Base-by-base conservation (phyloP, 768 basidiomycete species). In the Kwoniella sp. region DNA sequence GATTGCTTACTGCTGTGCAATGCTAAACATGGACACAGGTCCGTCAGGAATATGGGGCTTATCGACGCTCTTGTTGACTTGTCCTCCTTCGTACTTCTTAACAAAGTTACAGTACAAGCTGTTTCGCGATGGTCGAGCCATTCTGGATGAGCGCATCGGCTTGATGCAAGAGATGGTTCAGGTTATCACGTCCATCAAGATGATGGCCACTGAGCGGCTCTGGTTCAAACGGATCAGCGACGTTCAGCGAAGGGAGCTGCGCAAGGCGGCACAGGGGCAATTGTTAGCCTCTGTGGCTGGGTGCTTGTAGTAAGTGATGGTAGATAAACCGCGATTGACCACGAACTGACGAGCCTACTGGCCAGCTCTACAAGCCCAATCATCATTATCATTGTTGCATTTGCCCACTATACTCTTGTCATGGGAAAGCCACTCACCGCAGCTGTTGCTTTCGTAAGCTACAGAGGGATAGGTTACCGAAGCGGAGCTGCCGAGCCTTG, bases 141-240 rank as follows among this genome's bases (percentile, higher is more conserved):
- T 61, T 27, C 52, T 54, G 20, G 66, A 63, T 31, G 51, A 58
- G 28, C 60, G 60, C 28, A 43, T 60, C n/a, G 36, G 62, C 0
- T 31, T 66, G 9, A 56, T 73, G 60, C 56, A 65, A 37, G 64
- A 70, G 46, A 59, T 59, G 1, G 55, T 69, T 14, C 67, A 66
- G 39, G 62, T 65, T 3, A 66, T 69, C 17, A 59, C 67, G 7
- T 62, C 64, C 62, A 64, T 69, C 55, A 69, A 69, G 50, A 60
- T 63, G 57, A 66, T 60, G 60, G 67, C 64, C 1, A 48, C 57
- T 2, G 67, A 69, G 37, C 26, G 43, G n/a, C 62, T 60, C 49
- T 69, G 71, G 59, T 62, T 40, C 47, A 50, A 38, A 19, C 44
- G 65, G 41, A 56, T 73, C 45, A 63, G 44, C 36, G 46, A 46